A percentile compares a stretch with the other conserved stretches of the same genome.
phyloP scores from a whole-genome alignment of 345 rosid genomes.

The Eucalyptus curtisii region DNA sequence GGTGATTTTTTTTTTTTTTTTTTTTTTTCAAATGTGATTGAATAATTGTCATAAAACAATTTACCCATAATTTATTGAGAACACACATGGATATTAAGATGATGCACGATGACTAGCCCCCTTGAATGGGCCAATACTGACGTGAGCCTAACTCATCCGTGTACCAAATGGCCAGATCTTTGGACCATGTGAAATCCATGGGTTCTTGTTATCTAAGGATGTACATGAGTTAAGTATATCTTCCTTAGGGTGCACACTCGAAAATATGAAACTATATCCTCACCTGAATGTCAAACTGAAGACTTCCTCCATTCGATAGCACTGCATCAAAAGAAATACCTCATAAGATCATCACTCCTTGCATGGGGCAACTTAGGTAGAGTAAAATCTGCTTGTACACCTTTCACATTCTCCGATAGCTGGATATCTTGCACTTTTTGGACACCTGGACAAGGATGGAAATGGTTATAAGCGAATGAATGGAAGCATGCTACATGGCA shows the following conservation, averaged over 20 bases:
- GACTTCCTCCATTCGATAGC: background rate
- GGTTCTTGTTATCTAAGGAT: background rate
- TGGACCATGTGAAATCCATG: background rate
- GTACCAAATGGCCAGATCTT: background rate
- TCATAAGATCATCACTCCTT: background rate
- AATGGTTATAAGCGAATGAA: background rate
- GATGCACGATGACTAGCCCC: background rate
- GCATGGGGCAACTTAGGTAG: background rate
- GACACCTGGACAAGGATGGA: background rate
- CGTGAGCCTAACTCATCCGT: background rate
- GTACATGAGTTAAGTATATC: background rate
- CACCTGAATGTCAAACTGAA: background rate
- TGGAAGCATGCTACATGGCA: background rate
- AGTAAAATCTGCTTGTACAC: background rate
- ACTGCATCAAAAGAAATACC: background rate
- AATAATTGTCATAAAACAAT: background rate
- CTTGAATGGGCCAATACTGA: background rate
- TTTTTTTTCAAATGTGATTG: background rate
- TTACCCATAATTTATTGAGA: background rate
- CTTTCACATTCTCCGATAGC: background rate
- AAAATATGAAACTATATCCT: background rate
- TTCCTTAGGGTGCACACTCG: background rate
- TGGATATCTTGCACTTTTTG: background rate
- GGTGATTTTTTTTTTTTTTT: background rate
- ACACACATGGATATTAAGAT: background rate